Evolutionary conservation across 768 basidiomycete species (phyloP).

Genomic region (Leccinum imitatum): DNA sequence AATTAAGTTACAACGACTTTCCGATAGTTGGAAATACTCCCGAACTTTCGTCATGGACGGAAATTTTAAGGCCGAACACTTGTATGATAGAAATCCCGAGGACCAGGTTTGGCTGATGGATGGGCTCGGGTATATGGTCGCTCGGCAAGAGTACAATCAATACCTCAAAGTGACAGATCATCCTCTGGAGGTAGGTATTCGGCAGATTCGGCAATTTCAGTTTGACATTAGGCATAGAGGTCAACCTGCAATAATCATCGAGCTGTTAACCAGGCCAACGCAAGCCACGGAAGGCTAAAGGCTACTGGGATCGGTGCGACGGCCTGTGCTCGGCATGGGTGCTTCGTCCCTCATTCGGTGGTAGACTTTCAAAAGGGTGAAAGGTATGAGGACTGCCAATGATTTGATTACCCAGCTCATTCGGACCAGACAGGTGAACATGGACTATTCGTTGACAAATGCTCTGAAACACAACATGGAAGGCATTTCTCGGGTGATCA

Average conservation of each 20-base stretch:
- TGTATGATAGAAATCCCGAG: not conserved
- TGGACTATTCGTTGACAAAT: not conserved
- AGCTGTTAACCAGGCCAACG: slow-evolving; percentile 2
- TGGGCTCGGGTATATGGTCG: not conserved
- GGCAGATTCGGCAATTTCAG: not conserved
- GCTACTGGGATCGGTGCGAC: not conserved
- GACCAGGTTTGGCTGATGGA: not conserved
- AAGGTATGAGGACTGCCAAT: not conserved
- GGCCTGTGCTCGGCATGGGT: not conserved
- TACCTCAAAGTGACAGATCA: not conserved
- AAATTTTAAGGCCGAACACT: not conserved
- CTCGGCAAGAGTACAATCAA: not conserved
- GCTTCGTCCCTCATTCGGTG: slow-evolving; percentile 27
- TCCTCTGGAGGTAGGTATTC: not conserved
- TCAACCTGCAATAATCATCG: not conserved
- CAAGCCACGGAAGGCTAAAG: not conserved
- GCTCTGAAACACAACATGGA: not conserved
- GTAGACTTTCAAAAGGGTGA: slow-evolving; percentile 13
- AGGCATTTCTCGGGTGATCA: rapidly evolving
- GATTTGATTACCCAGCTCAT: not conserved
- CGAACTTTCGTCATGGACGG: not conserved
- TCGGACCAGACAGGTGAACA: slow-evolving; percentile 1
- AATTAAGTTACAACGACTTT: no score
- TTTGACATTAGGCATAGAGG: not conserved
- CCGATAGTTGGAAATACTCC: not conserved